Evolutionary conservation across 352 stramenopile genomes (phyloP).

Genomic region (Pythium volutum): DNA sequence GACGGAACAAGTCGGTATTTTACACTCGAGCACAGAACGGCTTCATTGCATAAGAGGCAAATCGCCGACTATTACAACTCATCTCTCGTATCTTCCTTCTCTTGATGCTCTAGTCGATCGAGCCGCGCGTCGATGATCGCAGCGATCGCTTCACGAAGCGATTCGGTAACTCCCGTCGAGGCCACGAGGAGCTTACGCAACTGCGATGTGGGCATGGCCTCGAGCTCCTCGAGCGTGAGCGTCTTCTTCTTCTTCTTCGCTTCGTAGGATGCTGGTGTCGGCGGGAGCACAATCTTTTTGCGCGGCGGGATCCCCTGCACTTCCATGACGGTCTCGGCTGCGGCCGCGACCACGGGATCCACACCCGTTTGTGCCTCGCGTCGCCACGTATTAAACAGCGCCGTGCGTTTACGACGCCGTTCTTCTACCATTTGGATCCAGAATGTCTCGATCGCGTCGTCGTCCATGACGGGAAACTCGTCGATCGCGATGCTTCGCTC

Average conservation of each 20-base stretch:
- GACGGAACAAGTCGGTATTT: too few relatives aligned
- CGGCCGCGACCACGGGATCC: conserved; percentile 12
- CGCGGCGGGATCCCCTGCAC: conserved; percentile 8
- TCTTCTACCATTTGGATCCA: conserved; percentile 74
- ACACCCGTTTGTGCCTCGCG: conserved; percentile 16
- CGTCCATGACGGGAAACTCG: conserved; percentile 83
- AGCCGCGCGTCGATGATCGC: conserved; percentile 48
- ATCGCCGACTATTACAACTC: conserved; percentile 4
- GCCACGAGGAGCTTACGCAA: conserved; percentile 40
- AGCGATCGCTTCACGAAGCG: conserved; percentile 40
- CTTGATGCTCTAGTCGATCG: conserved; percentile 35
- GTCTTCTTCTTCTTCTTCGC: conserved; percentile 32
- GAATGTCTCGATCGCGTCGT: conserved; percentile 70
- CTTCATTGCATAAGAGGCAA: too few relatives aligned
- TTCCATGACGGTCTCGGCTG: conserved; percentile 16
- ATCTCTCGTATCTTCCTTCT: conserved; percentile 4
- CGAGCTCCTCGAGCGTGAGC: conserved; percentile 39
- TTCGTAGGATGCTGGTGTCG: not conserved
- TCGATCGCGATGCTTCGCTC: conserved; percentile 74
- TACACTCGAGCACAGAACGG: too few relatives aligned
- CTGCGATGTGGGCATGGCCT: conserved; percentile 46
- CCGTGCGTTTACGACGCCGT: conserved; percentile 30
- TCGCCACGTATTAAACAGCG: conserved; percentile 51
- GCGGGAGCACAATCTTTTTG: conserved; percentile 4
- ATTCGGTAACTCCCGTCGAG: conserved; percentile 26